phyloP scores from a whole-genome alignment of 2,329 filamentous ascomycete species.

The Rhynchosporium graminicola region DNA sequence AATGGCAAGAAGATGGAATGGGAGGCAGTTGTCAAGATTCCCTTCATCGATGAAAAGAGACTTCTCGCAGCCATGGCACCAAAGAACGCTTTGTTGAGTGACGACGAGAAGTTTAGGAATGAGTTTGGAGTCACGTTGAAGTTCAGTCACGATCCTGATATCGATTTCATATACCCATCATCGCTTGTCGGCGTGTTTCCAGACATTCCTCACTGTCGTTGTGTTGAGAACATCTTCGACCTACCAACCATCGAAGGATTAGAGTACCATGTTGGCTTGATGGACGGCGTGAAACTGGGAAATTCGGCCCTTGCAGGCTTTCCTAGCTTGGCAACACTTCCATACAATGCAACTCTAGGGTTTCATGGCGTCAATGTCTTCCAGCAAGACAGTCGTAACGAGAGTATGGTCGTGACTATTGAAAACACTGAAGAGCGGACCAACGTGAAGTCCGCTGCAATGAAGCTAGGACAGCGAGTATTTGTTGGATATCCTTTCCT shows the following conservation, averaged over 20 bases:
- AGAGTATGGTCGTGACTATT: conserved; percentile 91
- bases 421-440: conserved; percentile 71
- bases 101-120: conserved; percentile 80
- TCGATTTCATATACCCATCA: conserved; percentile 83
- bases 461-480: conserved; percentile 80
- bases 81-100: conserved; percentile 74
- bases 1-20: conserved; percentile 99
- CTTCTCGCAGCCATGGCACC: conserved; percentile 83
- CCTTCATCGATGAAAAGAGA: conserved; percentile 92
- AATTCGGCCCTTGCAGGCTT: conserved; percentile 87
- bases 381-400: conserved; percentile 92
- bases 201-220: conserved; percentile 82
- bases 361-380: conserved; percentile 94
- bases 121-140: conserved; percentile 90
- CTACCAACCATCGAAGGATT: conserved; percentile 89
- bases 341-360: conserved; percentile 77
- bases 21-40: conserved; percentile 99
- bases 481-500: conserved; percentile 95
- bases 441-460: conserved; percentile 70
- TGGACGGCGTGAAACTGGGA: conserved; percentile 81
- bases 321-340: conserved; percentile 82
- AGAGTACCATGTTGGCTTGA: conserved; percentile 79
- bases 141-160: conserved; percentile 79
- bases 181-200: conserved; percentile 89
- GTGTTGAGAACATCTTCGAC: conserved; percentile 95